Evolutionary conservation across 805 yeast species (phyloP).

Genomic region (Wickerhamomyces alni): DNA sequence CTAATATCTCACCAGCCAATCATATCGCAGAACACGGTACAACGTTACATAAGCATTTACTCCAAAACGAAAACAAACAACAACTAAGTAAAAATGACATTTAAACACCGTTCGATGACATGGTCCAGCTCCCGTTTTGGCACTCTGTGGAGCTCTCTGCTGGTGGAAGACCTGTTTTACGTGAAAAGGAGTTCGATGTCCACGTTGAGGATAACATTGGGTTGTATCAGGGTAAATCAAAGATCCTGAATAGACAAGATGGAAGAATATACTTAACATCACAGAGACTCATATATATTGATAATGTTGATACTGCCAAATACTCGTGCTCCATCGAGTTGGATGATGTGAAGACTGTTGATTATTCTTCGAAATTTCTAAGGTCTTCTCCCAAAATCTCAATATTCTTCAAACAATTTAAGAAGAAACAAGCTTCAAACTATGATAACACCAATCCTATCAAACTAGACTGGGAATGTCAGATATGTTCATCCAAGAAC

Average conservation of each 20-base stretch:
- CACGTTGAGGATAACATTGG: slow-evolving; percentile 57
- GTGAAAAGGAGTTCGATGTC: slow-evolving; percentile 45
- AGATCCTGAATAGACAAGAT: slow-evolving; percentile 55
- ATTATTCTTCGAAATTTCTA: slow-evolving; percentile 50
- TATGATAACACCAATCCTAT: slow-evolving; percentile 1
- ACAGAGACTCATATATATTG: slow-evolving; percentile 67
- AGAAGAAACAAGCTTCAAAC: slow-evolving; percentile 2
- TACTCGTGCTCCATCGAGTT: slow-evolving; percentile 45
- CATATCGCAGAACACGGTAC: too few species aligned
- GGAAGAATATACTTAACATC: slow-evolving; percentile 80
- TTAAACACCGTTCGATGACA: too few species aligned
- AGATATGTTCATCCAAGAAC: slow-evolving; percentile 79
- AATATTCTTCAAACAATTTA: slow-evolving; percentile 26
- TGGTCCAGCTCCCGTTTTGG: slow-evolving; percentile 24
- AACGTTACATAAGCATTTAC: too few species aligned
- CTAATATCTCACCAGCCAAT: too few species aligned
- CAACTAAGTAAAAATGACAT: too few species aligned
- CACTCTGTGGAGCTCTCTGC: slow-evolving; percentile 30
- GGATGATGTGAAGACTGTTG: slow-evolving; percentile 33
- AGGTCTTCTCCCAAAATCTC: slow-evolving; percentile 77
- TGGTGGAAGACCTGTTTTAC: slow-evolving; percentile 32
- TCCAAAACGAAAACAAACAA: too few species aligned
- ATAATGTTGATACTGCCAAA: slow-evolving; percentile 34
- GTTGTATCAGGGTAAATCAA: slow-evolving; percentile 69
- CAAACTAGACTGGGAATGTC: slow-evolving; percentile 65